A percentile compares a stretch with the other conserved stretches of the same genome.
phyloP scores from a whole-genome alignment of 1,284 basidiomycete genomes.

The Gymnopus androsaceus region DNA sequence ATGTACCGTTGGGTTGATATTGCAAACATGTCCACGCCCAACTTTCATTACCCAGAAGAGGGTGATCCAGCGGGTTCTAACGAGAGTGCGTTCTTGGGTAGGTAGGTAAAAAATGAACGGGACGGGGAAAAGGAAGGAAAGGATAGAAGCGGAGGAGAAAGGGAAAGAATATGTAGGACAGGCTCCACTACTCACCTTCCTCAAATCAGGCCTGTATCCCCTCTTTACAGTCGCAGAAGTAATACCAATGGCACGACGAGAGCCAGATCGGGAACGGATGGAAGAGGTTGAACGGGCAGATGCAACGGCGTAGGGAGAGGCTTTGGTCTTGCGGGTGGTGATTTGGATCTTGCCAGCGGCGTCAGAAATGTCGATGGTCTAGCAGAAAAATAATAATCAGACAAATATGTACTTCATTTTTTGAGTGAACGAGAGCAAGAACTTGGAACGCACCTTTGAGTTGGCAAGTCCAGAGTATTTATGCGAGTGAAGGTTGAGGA shows the following conservation, averaged over 20 bases:
- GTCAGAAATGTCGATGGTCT: constrained; percentile 72
- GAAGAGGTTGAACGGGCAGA: constrained; percentile 48
- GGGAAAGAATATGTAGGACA: constrained; percentile 17
- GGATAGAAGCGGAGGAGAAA: not conserved
- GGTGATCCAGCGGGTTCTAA: constrained; percentile 77
- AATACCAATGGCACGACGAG: constrained; percentile 75
- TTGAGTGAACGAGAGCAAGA: no score
- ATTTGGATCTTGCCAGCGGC: constrained; percentile 62
- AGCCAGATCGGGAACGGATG: constrained; percentile 73
- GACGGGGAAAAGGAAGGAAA: constrained; percentile 19
- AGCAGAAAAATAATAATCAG: not conserved
- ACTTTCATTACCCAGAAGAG: constrained; percentile 64
- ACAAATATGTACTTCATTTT: no score
- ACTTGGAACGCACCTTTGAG: constrained; percentile 57
- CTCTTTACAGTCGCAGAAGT: constrained; percentile 67
- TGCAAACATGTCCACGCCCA: constrained; percentile 88
- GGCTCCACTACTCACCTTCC: constrained; percentile 60
- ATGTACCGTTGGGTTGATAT: constrained; percentile 51
- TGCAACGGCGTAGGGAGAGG: constrained; percentile 56
- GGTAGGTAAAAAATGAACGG: constrained; percentile 13
- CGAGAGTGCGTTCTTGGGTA: constrained; percentile 55
- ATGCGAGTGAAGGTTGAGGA: constrained; percentile 83
- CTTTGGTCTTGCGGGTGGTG: constrained; percentile 69
- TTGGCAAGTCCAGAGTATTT: constrained; percentile 90
- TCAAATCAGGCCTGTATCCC: constrained; percentile 84